Evolutionary conservation across 805 yeast species (phyloP), one percentile per base, ranked within the genome.

Genomic region (Yamadazyma olivae): DNA sequence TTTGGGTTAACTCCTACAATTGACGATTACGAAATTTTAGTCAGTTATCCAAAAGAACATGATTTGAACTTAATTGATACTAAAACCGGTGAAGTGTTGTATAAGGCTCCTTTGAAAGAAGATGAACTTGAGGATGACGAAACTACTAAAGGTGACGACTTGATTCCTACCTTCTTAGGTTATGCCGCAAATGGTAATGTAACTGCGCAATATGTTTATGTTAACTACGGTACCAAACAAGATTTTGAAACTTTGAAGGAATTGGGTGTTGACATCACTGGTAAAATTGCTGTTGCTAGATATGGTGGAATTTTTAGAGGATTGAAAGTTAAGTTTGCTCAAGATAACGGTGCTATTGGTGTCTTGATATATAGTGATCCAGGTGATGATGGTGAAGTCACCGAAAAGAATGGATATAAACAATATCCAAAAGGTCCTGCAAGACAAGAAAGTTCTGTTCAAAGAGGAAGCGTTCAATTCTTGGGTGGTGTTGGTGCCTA

Each of bases 401-500:
- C 83, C 0, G 67, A 63, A 1, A 65, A 61, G 2, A 71, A 81
- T 47, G 86, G 86, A 0, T 78, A 58, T 50, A 53, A 67, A 42
- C 64, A 72, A 34, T 82, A 74, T 47, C 89, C 90, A 0, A 40
- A 67, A 4, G 89, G 89, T 0, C 78, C 79, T 3, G 84, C 87
- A 2, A 69, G 87, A 48, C 79, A 76, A 44, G 77, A 78, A 24
- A 61, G 72, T 35, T 66, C 80, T 6, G 74, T 83, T 18, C 79
- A 79, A 48, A 67, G 85, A 51, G 83, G 79, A 3, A 71, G 84
- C 6, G 80, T 75, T 1, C 77, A 70, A 40, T 77, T 65, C 42
- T 64, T 79, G 38, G 71, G 78, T 3, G 75, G 74, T n/a, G 45
- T 50, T 4, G 69, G 67, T 6, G 50, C 63, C 21, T 67, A 69